Base-by-base conservation (phyloP, 805 yeast species). In the Lipomyces oligophaga region DNA sequence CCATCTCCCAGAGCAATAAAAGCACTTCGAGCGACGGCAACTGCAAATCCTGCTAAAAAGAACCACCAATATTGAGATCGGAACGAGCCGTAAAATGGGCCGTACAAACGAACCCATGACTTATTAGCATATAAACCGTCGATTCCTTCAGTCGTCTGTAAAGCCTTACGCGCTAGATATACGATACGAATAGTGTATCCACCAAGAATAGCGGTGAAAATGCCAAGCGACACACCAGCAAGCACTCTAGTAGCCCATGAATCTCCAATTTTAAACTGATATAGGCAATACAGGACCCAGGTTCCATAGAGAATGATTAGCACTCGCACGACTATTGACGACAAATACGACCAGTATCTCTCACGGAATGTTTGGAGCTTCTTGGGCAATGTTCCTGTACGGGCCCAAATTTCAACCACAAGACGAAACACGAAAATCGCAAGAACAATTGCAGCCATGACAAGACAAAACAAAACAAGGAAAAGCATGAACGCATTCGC, bases 71-170 rank as follows among this genome's bases (percentile, higher is more conserved):
- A 61, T 33, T 49, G 41, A 28, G 60, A 55, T 40, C 57, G 54
- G 47, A 60, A 64, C 47, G 62, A 64, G 44, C 63, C 64, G 45
- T 65, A 64, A 37, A 65, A 60, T 13, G 64, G 60, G 4, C 68
- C 67, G 41, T 62, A 65, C 37, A 54, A 53, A 2, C 56, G 45
- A 25, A 61, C 48, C 65, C 64, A 62, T 3, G 66, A 64, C 38
- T 63, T 55, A 50, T 65, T 58, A 16, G 42, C 46, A 37, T 59
- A 62, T 5, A 64, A 42, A 28, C 49, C 48, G 28, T 58, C 61
- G 6, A 55, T 30, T 3, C 60, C 60, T 4, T 52, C 59, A 18
- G 43, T 36, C 20, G 44, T 40, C 10, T 57, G 54, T 5, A 58
- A 45, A 6, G 64, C 64, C 22, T 47, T 36, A 15, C 53, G 42